These are phyloP conservation scores for Auricularia auricula-judae DNA, from an alignment of 768 basidiomycete genomes.

Conservation along the genomic window DNA sequence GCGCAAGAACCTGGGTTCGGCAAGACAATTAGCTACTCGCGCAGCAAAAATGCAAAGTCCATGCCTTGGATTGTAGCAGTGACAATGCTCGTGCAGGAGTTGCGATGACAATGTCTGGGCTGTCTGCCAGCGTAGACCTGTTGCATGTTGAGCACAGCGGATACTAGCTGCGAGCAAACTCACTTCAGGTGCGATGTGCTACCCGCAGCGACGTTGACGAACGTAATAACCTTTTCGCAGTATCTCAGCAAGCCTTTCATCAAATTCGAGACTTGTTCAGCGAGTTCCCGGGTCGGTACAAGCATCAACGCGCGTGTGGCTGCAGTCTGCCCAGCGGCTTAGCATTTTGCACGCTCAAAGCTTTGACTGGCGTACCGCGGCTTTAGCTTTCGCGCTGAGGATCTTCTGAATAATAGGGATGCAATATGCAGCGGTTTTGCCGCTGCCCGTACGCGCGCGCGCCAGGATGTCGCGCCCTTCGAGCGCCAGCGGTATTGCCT, in stretches of 20 bases:
- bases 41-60: constrained; percentile 7
- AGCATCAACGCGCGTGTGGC: constrained; percentile 66
- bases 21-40: not conserved
- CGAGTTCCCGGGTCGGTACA: constrained; percentile 85
- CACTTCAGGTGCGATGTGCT: constrained; percentile 59
- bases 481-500: constrained; percentile 85
- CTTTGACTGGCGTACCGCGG: not conserved
- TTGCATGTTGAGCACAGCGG: not conserved
- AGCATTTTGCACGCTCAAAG: not conserved
- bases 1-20: constrained; percentile 43
- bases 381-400: constrained; percentile 49
- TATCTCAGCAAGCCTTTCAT: constrained; percentile 57
- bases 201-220: constrained; percentile 71
- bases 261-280: constrained; percentile 77
- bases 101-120: constrained; percentile 68
- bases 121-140: constrained; percentile 50
- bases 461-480: constrained; percentile 87
- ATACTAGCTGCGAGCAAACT: constrained; percentile 10
- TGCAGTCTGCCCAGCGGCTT: constrained; percentile 24
- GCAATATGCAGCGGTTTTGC: constrained; percentile 95
- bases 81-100: constrained; percentile 65
- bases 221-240: constrained; percentile 62
- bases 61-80: constrained; percentile 59
- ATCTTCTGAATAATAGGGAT: constrained; percentile 87
- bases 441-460: constrained; percentile 88